Evolutionary conservation across 2,329 filamentous ascomycete species (phyloP).

Genomic region (Alternaria triticina): DNA sequence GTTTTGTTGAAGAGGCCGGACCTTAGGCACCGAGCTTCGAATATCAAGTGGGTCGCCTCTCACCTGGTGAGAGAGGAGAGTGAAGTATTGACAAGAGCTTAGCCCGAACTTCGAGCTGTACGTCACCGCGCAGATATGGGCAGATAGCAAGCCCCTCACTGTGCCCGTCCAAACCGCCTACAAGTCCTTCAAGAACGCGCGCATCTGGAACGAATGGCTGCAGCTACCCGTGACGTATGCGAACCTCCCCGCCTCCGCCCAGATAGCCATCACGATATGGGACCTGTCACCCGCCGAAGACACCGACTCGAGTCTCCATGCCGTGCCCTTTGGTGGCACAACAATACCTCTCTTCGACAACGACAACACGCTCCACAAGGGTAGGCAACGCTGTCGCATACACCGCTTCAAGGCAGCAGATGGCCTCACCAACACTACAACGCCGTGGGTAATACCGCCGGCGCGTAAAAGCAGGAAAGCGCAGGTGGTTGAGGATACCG

Average conservation of each 20-base stretch:
- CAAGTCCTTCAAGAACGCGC: slow-evolving; percentile 78
- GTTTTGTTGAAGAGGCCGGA: slow-evolving; percentile 79
- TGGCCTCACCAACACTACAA: slow-evolving; percentile 79
- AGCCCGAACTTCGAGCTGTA: slow-evolving; percentile 88
- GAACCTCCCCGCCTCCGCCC: slow-evolving; percentile 78
- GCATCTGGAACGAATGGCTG: slow-evolving; percentile 95
- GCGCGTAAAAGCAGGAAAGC: slow-evolving; percentile 60
- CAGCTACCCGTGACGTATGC: slow-evolving; percentile 84
- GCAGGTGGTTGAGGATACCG: slow-evolving; percentile 53
- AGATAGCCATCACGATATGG: slow-evolving; percentile 93
- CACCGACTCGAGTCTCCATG: slow-evolving; percentile 72
- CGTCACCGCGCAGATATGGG: slow-evolving; percentile 91
- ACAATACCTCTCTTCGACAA: slow-evolving; percentile 91
- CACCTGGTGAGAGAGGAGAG: background rate
- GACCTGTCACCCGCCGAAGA: slow-evolving; percentile 84
- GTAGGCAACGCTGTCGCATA: slow-evolving; percentile 87
- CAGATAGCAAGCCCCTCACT: slow-evolving; percentile 91
- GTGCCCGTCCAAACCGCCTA: slow-evolving; percentile 93
- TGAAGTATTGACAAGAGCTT: slow-evolving; percentile 6
- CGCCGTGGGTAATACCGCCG: slow-evolving; percentile 69
- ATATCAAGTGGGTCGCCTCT: slow-evolving; percentile 65
- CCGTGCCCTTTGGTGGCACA: slow-evolving; percentile 91
- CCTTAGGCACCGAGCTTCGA: slow-evolving; percentile 85
- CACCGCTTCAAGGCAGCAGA: slow-evolving; percentile 85
- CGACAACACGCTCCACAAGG: slow-evolving; percentile 89